These are phyloP conservation scores for Curvularia sp. DNA, from an alignment of 2,329 filamentous ascomycete genomes.

Conservation along the genomic window DNA sequence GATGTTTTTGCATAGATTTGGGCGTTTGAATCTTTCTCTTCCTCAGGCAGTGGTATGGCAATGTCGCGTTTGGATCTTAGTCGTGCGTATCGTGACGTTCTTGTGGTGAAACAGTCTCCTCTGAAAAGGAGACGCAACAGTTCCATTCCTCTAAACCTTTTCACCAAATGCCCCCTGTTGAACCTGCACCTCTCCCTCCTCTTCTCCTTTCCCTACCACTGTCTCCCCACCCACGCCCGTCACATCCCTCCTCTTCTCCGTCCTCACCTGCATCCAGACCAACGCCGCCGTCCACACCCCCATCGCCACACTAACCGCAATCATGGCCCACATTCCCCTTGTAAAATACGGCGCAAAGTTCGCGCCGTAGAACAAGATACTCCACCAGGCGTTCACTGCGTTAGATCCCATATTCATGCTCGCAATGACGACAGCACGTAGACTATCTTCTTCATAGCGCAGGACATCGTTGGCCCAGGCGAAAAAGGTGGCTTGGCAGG, in stretches of 20 bases:
- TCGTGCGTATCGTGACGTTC: neutral
- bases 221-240: slow-evolving; percentile 8
- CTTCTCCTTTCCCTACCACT: slow-evolving; percentile 4
- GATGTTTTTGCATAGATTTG: neutral
- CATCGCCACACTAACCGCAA: slow-evolving; percentile 66
- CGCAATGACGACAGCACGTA: slow-evolving; percentile 71
- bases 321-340: slow-evolving; percentile 78
- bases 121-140: too few relatives aligned
- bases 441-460: slow-evolving; percentile 67
- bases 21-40: neutral
- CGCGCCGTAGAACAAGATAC: slow-evolving; percentile 72
- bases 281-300: slow-evolving; percentile 65
- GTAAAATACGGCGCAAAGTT: slow-evolving; percentile 70
- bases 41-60: neutral
- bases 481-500: slow-evolving; percentile 76
- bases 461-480: slow-evolving; percentile 78
- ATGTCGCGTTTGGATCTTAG: neutral
- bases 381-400: slow-evolving; percentile 76
- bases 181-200: neutral
- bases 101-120: neutral
- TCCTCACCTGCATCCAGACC: slow-evolving; percentile 54
- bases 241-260: slow-evolving; percentile 46
- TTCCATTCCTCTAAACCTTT: neutral
- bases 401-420: slow-evolving; percentile 69
- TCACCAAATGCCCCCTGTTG: neutral